Conservation (phyloP, 2,329 filamentous ascomycete genomes). For the Arthroderma sp. region DNA sequence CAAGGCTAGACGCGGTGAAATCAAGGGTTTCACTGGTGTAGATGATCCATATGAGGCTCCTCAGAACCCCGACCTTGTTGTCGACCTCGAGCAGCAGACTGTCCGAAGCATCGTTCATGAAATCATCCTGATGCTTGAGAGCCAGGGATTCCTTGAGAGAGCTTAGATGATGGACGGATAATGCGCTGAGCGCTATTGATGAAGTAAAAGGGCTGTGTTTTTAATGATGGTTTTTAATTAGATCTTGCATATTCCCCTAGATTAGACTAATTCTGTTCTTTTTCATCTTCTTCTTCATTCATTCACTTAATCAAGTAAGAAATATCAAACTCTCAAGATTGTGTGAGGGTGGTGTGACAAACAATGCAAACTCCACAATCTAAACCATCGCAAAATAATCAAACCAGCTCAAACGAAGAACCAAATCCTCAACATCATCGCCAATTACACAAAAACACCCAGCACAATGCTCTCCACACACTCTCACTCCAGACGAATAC, state of each 20-base stretch:
- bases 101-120: constrained; percentile 92
- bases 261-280: background rate
- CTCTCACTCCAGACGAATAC: constrained; percentile 27
- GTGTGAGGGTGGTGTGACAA: constrained; percentile 4
- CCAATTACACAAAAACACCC: background rate
- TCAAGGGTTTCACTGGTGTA: constrained; percentile 96
- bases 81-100: constrained; percentile 73
- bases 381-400: constrained; percentile 4
- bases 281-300: background rate
- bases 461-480: constrained; percentile 24
- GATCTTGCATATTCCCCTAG: background rate
- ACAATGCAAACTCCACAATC: constrained; percentile 7
- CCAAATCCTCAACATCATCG: background rate
- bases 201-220: too few species aligned
- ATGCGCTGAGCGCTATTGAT: too few species aligned
- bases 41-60: constrained; percentile 93
- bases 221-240: too few species aligned
- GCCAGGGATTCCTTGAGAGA: constrained; percentile 71
- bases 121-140: constrained; percentile 87
- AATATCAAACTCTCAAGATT: background rate
- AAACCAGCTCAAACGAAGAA: constrained; percentile 6
- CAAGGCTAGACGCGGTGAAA: constrained; percentile 71
- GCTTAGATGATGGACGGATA: constrained; percentile 21
- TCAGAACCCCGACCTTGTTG: constrained; percentile 65
- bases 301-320: background rate